These are phyloP conservation scores for Russula ochroleuca DNA, from an alignment of 768 basidiomycete species.

Conservation along the genomic window DNA sequence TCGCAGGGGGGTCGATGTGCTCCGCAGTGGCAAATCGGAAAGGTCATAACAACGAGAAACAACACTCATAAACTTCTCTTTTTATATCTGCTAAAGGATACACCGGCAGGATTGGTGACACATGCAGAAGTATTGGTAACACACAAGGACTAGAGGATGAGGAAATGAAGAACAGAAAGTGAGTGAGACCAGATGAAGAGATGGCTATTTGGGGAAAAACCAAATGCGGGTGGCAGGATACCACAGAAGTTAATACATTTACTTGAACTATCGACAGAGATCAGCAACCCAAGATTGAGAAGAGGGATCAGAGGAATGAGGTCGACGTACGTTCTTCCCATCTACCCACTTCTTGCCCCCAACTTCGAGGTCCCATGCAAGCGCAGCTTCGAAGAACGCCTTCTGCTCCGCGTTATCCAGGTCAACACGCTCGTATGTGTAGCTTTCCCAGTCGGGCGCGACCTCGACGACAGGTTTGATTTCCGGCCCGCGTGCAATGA, in stretches of 20 bases:
- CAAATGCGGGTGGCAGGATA: constrained; percentile 13
- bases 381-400: constrained; percentile 85
- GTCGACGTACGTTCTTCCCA: constrained; percentile 74
- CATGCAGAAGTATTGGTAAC: constrained; percentile 6
- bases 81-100: constrained; percentile 17
- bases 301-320: neutral
- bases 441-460: constrained; percentile 92
- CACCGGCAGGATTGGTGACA: constrained; percentile 10
- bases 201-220: neutral
- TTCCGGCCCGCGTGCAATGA: constrained; percentile 82
- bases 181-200: neutral
- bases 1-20: too few relatives aligned
- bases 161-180: neutral
- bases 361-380: constrained; percentile 90
- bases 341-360: constrained; percentile 89
- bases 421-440: constrained; percentile 74
- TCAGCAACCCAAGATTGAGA: constrained; percentile 1
- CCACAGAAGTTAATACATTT: constrained; percentile 17
- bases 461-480: constrained; percentile 63
- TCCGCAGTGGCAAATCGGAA: too few relatives aligned
- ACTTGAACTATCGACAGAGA: constrained; percentile 33
- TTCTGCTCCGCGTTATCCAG: constrained; percentile 70
- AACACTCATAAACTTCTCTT: neutral
- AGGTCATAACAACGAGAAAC: neutral
- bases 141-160: neutral